phyloP scores from a whole-genome alignment of 2,329 filamentous ascomycete genomes.

The Balansia obtecta region DNA sequence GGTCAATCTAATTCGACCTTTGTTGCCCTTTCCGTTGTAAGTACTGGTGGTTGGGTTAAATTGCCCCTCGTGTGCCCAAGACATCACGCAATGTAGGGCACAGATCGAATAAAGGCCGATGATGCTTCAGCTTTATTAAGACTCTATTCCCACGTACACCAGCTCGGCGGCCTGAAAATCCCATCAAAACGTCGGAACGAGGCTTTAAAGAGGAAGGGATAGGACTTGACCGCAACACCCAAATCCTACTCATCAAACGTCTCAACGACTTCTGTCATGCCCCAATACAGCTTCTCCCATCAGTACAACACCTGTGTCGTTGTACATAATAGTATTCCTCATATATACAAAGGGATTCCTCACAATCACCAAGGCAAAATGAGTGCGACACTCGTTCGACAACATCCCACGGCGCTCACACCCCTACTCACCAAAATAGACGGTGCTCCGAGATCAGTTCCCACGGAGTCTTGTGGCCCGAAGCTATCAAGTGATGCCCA shows the following conservation, averaged over 20 bases:
- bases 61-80: too few species aligned
- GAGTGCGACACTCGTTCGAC: background rate
- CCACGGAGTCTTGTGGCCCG: background rate
- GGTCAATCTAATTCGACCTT: too few species aligned
- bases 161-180: background rate
- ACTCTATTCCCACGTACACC: background rate
- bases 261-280: background rate
- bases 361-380: background rate
- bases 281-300: background rate
- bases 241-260: too few species aligned
- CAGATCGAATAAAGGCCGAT: constrained; percentile 3
- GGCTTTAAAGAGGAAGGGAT: too few species aligned
- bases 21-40: too few species aligned
- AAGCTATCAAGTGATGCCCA: background rate
- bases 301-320: background rate
- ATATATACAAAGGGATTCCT: background rate
- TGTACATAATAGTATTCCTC: background rate
- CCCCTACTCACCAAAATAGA: constrained; percentile 1
- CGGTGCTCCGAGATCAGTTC: background rate
- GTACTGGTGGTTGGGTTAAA: too few species aligned
- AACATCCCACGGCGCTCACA: constrained; percentile 4
- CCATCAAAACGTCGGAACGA: background rate
- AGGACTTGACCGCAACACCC: too few species aligned
- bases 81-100: background rate
- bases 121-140: background rate